phyloP scores from a whole-genome alignment of 495 filamentous ascomycete genomes.

The Diplogelasinospora grovesii region DNA sequence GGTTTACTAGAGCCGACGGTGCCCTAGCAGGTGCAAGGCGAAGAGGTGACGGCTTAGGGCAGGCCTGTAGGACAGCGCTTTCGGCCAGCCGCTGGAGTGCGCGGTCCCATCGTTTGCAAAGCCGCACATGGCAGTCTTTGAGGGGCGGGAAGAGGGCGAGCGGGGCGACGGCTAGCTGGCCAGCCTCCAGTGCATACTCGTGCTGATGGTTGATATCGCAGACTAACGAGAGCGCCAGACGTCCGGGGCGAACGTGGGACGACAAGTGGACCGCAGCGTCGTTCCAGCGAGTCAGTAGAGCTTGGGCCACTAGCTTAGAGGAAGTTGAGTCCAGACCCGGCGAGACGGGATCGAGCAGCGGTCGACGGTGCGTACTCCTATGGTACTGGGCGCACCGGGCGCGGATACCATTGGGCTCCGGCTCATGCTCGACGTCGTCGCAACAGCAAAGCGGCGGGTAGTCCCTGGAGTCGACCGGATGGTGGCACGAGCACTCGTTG shows the following conservation, averaged over 20 bases:
- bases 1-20: neutral
- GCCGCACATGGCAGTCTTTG: constrained; percentile 2
- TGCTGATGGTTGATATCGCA: neutral
- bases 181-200: neutral
- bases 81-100: neutral
- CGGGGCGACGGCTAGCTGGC: neutral
- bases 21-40: neutral
- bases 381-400: constrained; percentile 1
- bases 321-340: neutral
- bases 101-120: neutral
- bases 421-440: no score
- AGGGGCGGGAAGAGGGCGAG: neutral
- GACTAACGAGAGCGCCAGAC: constrained; percentile 5
- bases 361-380: neutral
- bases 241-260: constrained; percentile 1
- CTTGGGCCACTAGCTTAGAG: constrained; percentile 1
- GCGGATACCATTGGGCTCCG: no score
- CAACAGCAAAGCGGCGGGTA: neutral
- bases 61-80: neutral
- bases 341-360: neutral
- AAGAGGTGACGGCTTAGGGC: neutral
- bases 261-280: neutral
- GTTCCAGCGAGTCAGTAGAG: constrained; percentile 6
- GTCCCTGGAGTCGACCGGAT: neutral
- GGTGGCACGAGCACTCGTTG: constrained; percentile 5